Evolutionary conservation across 73 alveolate species (phyloP).

Genomic region (Paramecium sexaurelia): DNA sequence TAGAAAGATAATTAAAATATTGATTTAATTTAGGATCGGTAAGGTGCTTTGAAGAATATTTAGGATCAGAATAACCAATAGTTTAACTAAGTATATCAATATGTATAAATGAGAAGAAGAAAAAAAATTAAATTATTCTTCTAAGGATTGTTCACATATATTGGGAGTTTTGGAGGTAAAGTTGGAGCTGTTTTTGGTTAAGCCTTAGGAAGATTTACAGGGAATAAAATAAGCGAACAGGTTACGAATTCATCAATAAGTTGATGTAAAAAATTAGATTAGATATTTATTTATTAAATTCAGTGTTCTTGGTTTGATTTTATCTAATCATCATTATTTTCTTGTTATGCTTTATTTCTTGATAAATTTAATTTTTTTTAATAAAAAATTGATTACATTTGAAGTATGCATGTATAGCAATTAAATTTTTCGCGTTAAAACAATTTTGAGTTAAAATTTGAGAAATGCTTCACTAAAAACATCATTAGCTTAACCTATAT

Average conservation of each 20-base stretch:
- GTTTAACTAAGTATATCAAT: not conserved
- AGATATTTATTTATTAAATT: no score
- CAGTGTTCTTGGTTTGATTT: no score
- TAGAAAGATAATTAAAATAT: not conserved
- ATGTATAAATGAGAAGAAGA: slow-evolving; percentile 42
- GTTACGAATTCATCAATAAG: not conserved
- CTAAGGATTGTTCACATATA: not conserved
- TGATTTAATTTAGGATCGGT: not conserved
- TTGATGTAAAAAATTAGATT: not conserved
- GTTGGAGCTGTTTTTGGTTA: slow-evolving; percentile 4
- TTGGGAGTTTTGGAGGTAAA: slow-evolving; percentile 33
- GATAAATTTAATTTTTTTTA: no score
- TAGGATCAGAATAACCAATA: not conserved
- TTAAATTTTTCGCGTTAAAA: no score
- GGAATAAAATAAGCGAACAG: not conserved
- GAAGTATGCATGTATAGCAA: no score
- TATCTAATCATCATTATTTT: no score
- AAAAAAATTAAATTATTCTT: not conserved
- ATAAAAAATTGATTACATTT: no score
- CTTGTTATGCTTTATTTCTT: no score
- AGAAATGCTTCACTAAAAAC: no score
- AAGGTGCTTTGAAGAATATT: not conserved
- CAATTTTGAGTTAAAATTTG: no score
- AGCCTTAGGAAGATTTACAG: not conserved
- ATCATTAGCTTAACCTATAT: no score